phyloP scores from a whole-genome alignment of 306 rosid genomes.

The Vachellia pachyceras region DNA sequence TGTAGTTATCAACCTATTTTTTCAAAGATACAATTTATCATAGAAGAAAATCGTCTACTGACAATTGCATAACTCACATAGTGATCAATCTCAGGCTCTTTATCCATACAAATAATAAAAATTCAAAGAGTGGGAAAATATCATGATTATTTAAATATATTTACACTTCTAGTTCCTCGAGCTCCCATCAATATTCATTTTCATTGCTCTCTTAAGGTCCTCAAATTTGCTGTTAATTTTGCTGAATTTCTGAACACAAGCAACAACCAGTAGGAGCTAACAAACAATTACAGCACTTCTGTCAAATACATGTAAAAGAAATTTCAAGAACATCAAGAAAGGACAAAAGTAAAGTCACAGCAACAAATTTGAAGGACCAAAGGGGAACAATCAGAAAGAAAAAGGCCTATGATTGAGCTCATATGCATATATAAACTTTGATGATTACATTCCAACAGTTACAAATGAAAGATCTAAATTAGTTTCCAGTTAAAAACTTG shows the following conservation, averaged over 20 bases:
- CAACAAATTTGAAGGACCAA: background rate
- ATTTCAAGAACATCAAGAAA: background rate
- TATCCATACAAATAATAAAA: slow-evolving; percentile 7
- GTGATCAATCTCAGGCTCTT: background rate
- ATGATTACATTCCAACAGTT: slow-evolving; percentile 13
- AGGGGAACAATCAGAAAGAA: slow-evolving; percentile 10
- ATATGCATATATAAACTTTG: no score
- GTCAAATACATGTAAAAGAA: background rate
- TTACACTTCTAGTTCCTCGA: slow-evolving; percentile 15
- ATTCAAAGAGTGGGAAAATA: background rate
- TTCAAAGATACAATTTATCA: slow-evolving; percentile 10
- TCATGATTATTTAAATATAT: slow-evolving; percentile 8
- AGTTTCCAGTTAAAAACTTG: background rate
- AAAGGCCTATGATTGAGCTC: background rate
- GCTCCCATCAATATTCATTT: slow-evolving; percentile 11
- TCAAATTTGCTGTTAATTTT: background rate
- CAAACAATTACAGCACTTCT: background rate
- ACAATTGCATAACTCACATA: slow-evolving; percentile 26
- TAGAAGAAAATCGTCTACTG: slow-evolving; percentile 3
- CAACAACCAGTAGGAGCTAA: background rate
- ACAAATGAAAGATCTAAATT: slow-evolving; percentile 19
- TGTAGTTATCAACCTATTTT: slow-evolving; percentile 13
- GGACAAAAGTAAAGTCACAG: background rate
- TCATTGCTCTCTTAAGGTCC: slow-evolving; percentile 18
- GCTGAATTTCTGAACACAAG: slow-evolving; percentile 2